phyloP scores from a whole-genome alignment of 257 asterid species.

The Solanum peruvianum region DNA sequence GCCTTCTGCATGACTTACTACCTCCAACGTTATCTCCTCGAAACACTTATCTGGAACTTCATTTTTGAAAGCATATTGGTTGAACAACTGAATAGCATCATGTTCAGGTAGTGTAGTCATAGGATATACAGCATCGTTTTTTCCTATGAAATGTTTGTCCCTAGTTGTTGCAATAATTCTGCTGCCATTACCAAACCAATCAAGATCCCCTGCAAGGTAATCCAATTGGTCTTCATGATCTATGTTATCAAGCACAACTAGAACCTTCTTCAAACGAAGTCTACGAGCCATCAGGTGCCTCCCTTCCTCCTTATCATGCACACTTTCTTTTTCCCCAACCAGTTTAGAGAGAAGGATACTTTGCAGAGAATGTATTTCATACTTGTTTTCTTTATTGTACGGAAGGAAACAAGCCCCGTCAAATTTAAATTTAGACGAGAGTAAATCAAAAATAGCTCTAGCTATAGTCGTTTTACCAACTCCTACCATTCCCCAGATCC shows the following conservation, averaged over 20 bases:
- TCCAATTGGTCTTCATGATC: too few species aligned
- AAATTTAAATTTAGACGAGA: background rate
- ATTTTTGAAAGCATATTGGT: background rate
- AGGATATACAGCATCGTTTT: background rate
- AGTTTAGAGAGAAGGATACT: background rate
- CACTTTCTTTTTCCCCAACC: background rate
- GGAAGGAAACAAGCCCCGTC: background rate
- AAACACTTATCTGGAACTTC: background rate
- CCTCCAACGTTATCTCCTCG: background rate
- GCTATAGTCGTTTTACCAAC: background rate
- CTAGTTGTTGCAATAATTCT: too few species aligned
- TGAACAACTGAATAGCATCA: background rate
- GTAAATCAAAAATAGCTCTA: background rate
- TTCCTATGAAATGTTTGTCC: accelerated
- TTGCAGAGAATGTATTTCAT: background rate
- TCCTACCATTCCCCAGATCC: background rate
- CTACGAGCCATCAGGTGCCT: background rate
- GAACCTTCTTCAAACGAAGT: too few species aligned
- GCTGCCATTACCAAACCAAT: too few species aligned
- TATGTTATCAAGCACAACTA: too few species aligned
- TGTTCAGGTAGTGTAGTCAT: background rate
- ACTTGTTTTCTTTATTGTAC: background rate
- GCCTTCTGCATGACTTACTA: background rate
- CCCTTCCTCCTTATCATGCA: background rate
- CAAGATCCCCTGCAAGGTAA: too few species aligned